phyloP scores from a whole-genome alignment of 108 stramenopile genomes.

The Nannochloropsis oceanica region DNA sequence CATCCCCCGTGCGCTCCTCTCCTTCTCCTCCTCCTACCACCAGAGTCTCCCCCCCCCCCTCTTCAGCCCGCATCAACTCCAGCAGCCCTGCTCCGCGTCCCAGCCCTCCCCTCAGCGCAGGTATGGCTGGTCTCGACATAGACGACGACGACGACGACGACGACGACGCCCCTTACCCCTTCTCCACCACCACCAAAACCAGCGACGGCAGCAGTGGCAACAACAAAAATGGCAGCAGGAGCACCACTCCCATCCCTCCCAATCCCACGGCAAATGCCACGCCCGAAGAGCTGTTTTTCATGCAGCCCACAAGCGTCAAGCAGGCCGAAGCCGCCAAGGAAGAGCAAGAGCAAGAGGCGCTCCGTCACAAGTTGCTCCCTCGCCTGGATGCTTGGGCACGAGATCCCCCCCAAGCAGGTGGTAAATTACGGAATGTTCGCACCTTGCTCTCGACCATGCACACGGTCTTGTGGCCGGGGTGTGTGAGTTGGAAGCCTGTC shows the following conservation, averaged over 20 bases:
- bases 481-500: constrained; percentile 70
- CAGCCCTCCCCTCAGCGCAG: not conserved
- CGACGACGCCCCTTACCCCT: not conserved
- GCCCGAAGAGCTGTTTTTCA: not conserved
- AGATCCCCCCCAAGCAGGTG: constrained; percentile 3
- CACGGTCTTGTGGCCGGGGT: constrained; percentile 70
- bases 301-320: not conserved
- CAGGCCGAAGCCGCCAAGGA: constrained; percentile 38
- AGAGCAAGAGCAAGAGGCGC: constrained; percentile 48
- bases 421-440: constrained; percentile 82
- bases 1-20: not conserved
- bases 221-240: too few relatives aligned
- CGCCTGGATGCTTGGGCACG: constrained; percentile 67
- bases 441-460: constrained; percentile 84
- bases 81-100: not conserved
- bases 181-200: not conserved
- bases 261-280: not conserved
- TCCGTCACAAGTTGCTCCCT: constrained; percentile 51
- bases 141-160: too few relatives aligned
- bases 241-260: not conserved
- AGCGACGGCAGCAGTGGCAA: not conserved
- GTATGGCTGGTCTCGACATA: not conserved
- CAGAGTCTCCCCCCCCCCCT: not conserved
- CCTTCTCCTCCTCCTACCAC: not conserved
- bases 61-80: not conserved